Conservation (phyloP, 2,329 filamentous ascomycete genomes). For the Trichoderma polysporum region DNA sequence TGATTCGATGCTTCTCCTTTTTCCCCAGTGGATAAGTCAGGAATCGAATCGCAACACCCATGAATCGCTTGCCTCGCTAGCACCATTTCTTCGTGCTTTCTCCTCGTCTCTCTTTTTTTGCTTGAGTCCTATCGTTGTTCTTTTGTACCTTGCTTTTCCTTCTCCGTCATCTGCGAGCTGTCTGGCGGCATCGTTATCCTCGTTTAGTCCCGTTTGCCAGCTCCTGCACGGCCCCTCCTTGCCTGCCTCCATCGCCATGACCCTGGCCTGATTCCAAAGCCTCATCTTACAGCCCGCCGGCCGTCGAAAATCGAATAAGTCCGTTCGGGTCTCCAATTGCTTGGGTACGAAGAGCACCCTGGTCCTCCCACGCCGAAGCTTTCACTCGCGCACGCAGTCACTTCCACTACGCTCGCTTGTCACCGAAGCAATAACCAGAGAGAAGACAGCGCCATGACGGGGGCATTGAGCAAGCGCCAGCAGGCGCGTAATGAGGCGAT, state of each 20-base stretch:
- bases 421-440: background rate
- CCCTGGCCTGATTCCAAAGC: conserved; percentile 19
- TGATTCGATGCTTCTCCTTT: conserved; percentile 20
- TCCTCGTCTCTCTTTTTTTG: background rate
- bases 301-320: conserved; percentile 15
- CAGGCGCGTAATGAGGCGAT: conserved; percentile 94
- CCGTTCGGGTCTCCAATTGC: conserved; percentile 8
- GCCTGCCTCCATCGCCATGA: conserved; percentile 20
- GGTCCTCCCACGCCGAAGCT: conserved; percentile 5
- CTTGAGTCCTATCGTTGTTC: background rate
- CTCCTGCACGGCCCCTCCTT: conserved; percentile 7
- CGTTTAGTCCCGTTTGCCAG: background rate
- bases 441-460: conserved; percentile 58
- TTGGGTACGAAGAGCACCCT: conserved; percentile 6
- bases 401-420: conserved; percentile 3
- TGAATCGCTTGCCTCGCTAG: conserved; percentile 20
- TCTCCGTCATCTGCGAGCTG: background rate
- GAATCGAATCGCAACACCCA: conserved; percentile 18
- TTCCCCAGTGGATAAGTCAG: conserved; percentile 12
- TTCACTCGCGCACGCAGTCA: conserved; percentile 14
- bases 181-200: background rate
- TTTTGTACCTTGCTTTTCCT: background rate
- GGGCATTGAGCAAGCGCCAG: conserved; percentile 86
- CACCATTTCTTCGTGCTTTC: conserved; percentile 3
- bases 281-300: conserved; percentile 19